Conservation (phyloP, 305 asterid species). For the Rubia tinctorum region DNA sequence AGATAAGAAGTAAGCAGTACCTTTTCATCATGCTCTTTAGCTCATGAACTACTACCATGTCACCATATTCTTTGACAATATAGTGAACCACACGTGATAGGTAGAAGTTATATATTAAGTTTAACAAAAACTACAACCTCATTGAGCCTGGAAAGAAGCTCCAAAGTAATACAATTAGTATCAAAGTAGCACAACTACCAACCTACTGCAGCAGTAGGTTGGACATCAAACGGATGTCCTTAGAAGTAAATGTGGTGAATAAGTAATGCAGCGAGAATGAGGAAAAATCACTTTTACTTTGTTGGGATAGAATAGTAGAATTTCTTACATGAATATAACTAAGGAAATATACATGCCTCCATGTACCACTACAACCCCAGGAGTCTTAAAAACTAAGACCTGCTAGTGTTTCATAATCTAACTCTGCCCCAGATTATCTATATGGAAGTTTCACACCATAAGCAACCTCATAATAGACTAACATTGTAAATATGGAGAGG, state of each 20-base stretch:
- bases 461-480: not conserved
- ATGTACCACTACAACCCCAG: not conserved
- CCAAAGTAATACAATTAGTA: not conserved
- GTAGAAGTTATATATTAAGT: not conserved
- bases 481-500: not conserved
- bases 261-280: not conserved
- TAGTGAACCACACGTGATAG: not conserved
- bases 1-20: not conserved
- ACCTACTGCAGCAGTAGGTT: not conserved
- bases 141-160: not conserved
- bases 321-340: not conserved
- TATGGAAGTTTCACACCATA: conserved; percentile 3
- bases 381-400: not conserved
- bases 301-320: not conserved
- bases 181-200: not conserved
- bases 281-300: not conserved
- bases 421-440: not conserved
- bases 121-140: not conserved
- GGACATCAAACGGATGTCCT: not conserved
- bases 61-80: not conserved
- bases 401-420: conserved; percentile 1
- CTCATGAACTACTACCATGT: not conserved
- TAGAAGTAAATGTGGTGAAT: not conserved
- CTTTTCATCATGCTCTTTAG: not conserved
- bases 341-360: not conserved